Percentiles rank a stretch among this genome's conserved stretches.
Conservation (phyloP, 345 rosid species). For the Citrus maxima region DNA sequence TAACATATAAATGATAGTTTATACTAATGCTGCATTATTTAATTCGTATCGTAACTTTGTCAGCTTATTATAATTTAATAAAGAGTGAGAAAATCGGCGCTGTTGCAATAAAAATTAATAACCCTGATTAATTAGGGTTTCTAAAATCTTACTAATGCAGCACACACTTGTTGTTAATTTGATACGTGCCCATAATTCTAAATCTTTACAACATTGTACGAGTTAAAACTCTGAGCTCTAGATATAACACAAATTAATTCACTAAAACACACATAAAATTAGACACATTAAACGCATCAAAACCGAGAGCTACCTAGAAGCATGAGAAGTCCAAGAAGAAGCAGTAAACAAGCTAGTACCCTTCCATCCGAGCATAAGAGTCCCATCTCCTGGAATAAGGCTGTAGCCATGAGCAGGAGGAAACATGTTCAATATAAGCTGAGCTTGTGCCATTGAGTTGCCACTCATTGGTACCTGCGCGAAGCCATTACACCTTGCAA, state of each 20-base stretch:
- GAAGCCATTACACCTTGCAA: conserved; percentile 26
- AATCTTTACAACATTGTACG: background rate
- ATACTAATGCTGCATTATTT: too few relatives aligned
- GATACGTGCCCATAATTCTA: background rate
- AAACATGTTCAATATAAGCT: conserved; percentile 60
- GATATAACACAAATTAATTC: background rate
- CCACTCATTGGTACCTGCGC: conserved; percentile 54
- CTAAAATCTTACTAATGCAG: background rate
- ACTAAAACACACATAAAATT: background rate
- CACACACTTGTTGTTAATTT: background rate
- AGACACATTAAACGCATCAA: background rate
- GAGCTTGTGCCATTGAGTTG: conserved; percentile 71
- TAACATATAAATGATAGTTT: too few relatives aligned
- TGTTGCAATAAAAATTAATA: too few relatives aligned
- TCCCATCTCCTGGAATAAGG: conserved; percentile 60
- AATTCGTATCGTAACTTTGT: too few relatives aligned
- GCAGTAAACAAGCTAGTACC: conserved; percentile 60
- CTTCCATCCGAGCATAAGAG: conserved; percentile 67
- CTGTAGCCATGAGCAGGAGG: conserved; percentile 58
- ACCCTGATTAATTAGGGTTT: background rate
- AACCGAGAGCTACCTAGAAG: conserved; percentile 21
- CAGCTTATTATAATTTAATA: too few relatives aligned
- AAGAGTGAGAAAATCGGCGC: too few relatives aligned
- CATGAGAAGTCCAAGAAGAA: conserved; percentile 60
- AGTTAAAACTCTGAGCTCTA: background rate